These are phyloP conservation scores for Imleria badia DNA, from an alignment of 768 basidiomycete species.

Conservation along the genomic window DNA sequence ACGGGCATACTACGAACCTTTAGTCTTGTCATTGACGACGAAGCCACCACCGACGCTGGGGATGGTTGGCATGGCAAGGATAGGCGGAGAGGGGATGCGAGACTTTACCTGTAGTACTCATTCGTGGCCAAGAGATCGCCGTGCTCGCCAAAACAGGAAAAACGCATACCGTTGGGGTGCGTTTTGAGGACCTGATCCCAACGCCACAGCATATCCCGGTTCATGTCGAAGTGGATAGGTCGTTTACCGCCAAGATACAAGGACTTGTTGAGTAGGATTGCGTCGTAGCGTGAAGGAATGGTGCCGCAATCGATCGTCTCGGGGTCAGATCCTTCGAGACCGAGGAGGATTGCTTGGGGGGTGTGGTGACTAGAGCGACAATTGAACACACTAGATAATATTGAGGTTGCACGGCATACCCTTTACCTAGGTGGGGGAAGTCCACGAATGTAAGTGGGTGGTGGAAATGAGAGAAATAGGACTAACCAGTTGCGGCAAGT, in stretches of 20 bases:
- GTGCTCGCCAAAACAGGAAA: conserved; percentile 77
- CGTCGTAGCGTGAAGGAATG: conserved; percentile 70
- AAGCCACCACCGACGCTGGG: conserved; percentile 87
- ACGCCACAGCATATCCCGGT: conserved; percentile 90
- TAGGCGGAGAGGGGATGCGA: background rate
- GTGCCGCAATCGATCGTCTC: conserved; percentile 91
- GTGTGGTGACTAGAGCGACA: conserved; percentile 66
- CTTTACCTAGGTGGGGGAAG: conserved; percentile 57
- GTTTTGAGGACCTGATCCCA: conserved; percentile 89
- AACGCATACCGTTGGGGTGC: conserved; percentile 92
- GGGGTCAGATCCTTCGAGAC: conserved; percentile 86
- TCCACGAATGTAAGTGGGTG: conserved; percentile 4
- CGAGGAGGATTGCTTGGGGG: conserved; percentile 82
- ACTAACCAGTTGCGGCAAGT: conserved; percentile 83
- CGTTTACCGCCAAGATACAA: conserved; percentile 73
- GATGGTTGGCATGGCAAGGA: background rate
- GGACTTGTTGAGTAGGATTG: conserved; percentile 62
- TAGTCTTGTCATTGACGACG: conserved; percentile 92
- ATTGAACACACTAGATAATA: conserved; percentile 1
- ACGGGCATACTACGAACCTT: conserved; percentile 47
- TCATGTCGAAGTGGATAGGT: conserved; percentile 82
- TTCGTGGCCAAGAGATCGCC: conserved; percentile 91
- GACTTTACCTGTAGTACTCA: conserved; percentile 75
- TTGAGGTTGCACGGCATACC: conserved; percentile 43
- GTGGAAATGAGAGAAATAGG: background rate